Base-by-base conservation (phyloP, 768 basidiomycete species). In the Guyanaporus albipodus region DNA sequence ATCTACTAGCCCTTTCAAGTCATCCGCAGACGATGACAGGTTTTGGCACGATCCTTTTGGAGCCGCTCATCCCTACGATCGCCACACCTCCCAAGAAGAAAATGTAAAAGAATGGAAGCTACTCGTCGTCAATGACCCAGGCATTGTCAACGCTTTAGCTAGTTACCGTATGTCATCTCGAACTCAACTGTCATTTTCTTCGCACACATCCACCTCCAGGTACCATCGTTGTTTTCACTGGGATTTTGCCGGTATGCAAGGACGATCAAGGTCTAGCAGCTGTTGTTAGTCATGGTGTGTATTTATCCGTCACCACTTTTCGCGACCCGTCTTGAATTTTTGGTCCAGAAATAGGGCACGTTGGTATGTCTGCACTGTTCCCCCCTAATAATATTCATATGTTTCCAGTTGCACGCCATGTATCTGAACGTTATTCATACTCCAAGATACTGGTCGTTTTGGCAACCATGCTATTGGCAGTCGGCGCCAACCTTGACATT, bases 201-300 rank as follows among this genome's bases (percentile, higher is more conserved):
- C 18, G 12, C 39, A 11, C 5, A 35, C 27, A 24, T 21, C 28
- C 26, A 22, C 31, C 50, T 35, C 8, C 23, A 82, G 87, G 85
- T 1, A 75, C 83, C 40, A 83, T 96, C 43, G 76, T 92, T 26
- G 87, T 97, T 9, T 95, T 89, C 59, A 92, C 91, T 0, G 93
- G 93, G 0, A 90, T 96, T 28, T 64, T 96, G 4, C 89, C 87
- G 0, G 68, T 93, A 6, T 83, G 82, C 37, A 71, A 69, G 50
- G 82, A 91, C 51, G 89, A 92, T 54, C 77, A 86, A 56, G 91
- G 90, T 0, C 69, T 97, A 0, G 89, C 93, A 1, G 83, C 84
- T 15, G 84, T 96, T 2, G 67, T 97, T 3, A 80, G 87, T 1
- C 93, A 96, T 63, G 91, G 91, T 87, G 44, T 28, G 48, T 19